Evolutionary conservation across 1,139 yeast genomes (phyloP).

Genomic region (Scheffersomyces insectosa): DNA sequence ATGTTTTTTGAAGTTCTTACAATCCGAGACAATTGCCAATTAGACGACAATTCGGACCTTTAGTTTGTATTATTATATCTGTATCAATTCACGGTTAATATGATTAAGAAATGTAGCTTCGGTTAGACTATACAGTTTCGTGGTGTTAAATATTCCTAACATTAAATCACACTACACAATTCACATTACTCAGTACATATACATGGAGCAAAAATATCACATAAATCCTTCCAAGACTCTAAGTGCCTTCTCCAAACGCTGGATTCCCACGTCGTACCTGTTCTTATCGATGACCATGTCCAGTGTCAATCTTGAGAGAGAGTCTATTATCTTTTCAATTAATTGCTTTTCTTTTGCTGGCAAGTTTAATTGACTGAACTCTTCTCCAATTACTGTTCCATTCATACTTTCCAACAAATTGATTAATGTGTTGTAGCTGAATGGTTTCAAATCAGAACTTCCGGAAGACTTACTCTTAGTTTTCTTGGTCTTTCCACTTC

Average conservation of each 20-base stretch:
- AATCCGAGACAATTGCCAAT: not conserved
- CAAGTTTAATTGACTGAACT: constrained; percentile 70
- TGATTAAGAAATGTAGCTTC: not conserved
- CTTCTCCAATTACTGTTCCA: constrained; percentile 65
- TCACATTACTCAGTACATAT: not conserved
- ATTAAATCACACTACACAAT: too few species aligned
- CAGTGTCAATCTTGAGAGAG: constrained; percentile 79
- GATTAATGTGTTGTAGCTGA: constrained; percentile 59
- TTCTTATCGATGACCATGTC: constrained; percentile 86
- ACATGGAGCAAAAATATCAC: constrained; percentile 6
- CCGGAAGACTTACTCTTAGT: constrained; percentile 10
- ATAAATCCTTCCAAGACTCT: constrained; percentile 80
- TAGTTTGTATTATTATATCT: not conserved
- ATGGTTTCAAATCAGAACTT: constrained; percentile 41
- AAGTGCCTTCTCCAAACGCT: constrained; percentile 75
- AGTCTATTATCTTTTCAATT: constrained; percentile 81
- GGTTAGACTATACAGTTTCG: too few species aligned
- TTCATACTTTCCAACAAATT: constrained; percentile 62
- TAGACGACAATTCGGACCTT: not conserved
- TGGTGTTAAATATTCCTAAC: too few species aligned
- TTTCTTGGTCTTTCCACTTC: constrained; percentile 17
- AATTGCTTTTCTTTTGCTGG: constrained; percentile 77
- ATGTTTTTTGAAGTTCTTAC: constrained; percentile 6
- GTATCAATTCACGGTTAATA: not conserved
- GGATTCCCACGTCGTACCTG: constrained; percentile 78